Evolutionary conservation across 2,329 filamentous ascomycete genomes (phyloP).

Genomic region (Davidsoniella neocaledoniae): DNA sequence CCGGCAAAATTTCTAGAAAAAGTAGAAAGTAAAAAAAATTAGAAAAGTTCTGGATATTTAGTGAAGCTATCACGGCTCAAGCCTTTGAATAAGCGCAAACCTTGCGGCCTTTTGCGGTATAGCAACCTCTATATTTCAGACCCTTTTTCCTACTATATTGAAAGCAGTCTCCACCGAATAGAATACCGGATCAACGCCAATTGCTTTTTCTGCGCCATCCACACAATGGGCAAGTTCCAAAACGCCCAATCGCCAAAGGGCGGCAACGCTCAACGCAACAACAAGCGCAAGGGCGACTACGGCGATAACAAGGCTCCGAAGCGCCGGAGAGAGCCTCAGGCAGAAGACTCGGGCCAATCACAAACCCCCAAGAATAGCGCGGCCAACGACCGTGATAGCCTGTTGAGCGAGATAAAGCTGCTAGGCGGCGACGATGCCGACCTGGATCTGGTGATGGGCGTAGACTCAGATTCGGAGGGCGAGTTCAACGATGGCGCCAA

Average conservation of each 20-base stretch:
- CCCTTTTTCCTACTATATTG: neutral
- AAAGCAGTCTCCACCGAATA: no score
- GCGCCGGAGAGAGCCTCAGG: constrained; percentile 3
- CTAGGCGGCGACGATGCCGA: constrained; percentile 51
- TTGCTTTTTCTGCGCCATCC: no score
- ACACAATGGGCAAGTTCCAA: constrained; percentile 12
- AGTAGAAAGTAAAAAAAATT: neutral
- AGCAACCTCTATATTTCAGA: neutral
- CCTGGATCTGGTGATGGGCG: constrained; percentile 40
- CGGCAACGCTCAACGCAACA: constrained; percentile 12
- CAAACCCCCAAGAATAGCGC: constrained; percentile 5
- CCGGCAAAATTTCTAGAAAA: constrained; percentile 12
- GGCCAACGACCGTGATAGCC: constrained; percentile 18
- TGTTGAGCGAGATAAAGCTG: constrained; percentile 47
- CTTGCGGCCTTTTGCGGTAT: neutral
- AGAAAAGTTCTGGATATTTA: neutral
- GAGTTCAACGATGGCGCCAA: constrained; percentile 18
- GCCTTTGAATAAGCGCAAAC: no score
- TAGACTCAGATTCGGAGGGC: constrained; percentile 25
- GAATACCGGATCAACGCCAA: no score
- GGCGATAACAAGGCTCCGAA: constrained; percentile 11
- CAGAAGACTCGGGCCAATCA: neutral
- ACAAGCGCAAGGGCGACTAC: constrained; percentile 12
- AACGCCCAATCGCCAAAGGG: constrained; percentile 13
- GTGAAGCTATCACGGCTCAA: constrained; percentile 3